phyloP scores from a whole-genome alignment of 2,329 filamentous ascomycete genomes.

The Whalleya microplaca region DNA sequence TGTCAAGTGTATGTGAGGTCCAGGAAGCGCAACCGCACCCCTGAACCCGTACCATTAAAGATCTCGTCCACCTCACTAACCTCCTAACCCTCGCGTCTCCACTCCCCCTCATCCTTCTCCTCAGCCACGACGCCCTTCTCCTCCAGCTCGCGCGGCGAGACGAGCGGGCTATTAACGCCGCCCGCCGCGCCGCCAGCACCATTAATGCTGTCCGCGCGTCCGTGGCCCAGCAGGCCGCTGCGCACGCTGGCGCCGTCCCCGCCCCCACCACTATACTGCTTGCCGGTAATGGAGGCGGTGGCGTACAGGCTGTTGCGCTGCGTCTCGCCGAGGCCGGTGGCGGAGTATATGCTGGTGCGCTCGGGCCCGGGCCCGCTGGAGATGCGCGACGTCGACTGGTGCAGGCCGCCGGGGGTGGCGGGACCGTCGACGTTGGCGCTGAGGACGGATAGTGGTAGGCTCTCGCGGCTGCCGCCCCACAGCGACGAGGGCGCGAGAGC shows the following conservation, averaged over 20 bases:
- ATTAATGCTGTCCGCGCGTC: slow-evolving; percentile 78
- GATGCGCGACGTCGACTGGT: slow-evolving; percentile 49
- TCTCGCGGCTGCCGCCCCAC: slow-evolving; percentile 81
- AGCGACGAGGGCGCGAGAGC: slow-evolving; percentile 82
- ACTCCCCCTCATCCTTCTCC: slow-evolving; percentile 35
- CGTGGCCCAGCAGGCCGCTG: slow-evolving; percentile 77
- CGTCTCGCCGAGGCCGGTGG: slow-evolving; percentile 67
- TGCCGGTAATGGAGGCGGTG: slow-evolving; percentile 51
- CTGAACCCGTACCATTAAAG: not conserved
- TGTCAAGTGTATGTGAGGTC: too few species aligned
- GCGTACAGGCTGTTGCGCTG: slow-evolving; percentile 81
- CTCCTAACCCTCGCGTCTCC: slow-evolving; percentile 3
- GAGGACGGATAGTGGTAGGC: slow-evolving; percentile 76
- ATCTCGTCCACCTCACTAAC: too few species aligned
- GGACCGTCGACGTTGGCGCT: slow-evolving; percentile 68
- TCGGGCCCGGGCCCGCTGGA: slow-evolving; percentile 55
- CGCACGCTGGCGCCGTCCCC: slow-evolving; percentile 77
- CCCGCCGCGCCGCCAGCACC: slow-evolving; percentile 72
- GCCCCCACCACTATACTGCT: slow-evolving; percentile 48
- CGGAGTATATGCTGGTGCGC: slow-evolving; percentile 80
- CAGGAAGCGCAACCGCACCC: too few species aligned
- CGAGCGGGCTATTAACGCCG: slow-evolving; percentile 63
- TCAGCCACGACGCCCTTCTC: slow-evolving; percentile 34
- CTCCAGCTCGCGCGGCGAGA: slow-evolving; percentile 55
- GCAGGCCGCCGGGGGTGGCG: slow-evolving; percentile 54